These are phyloP conservation scores for Rosa hybrid DNA, from an alignment of 331 rosid genomes.

Conservation along the genomic window DNA sequence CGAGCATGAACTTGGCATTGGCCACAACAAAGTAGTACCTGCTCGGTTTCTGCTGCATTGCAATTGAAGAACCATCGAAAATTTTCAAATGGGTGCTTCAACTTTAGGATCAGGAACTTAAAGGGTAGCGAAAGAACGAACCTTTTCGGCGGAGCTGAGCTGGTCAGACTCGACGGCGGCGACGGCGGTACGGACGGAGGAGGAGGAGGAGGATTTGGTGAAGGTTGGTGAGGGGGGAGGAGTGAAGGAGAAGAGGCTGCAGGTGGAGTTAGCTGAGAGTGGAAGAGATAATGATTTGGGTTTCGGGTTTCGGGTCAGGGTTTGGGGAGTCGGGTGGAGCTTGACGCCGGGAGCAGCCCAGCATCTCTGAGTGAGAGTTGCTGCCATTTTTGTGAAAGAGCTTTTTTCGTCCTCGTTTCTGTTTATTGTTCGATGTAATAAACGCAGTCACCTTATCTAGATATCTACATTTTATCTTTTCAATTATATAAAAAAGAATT, in stretches of 20 bases:
- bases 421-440: not conserved
- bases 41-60: conserved; percentile 45
- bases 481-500: not conserved
- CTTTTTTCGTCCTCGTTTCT: not conserved
- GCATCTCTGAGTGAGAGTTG: conserved; percentile 50
- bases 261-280: conserved; percentile 19
- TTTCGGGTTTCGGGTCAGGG: conserved; percentile 32
- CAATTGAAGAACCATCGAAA: not conserved
- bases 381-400: conserved; percentile 33
- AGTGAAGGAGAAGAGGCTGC: conserved; percentile 27
- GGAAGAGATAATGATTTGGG: conserved; percentile 28
- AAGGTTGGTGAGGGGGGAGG: conserved; percentile 2
- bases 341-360: conserved; percentile 40
- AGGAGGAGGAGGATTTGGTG: conserved; percentile 18
- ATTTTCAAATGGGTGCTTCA: not conserved
- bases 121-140: conserved; percentile 2
- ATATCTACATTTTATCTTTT: conserved; percentile 12
- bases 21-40: conserved; percentile 84
- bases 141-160: conserved; percentile 60
- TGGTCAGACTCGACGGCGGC: conserved; percentile 76
- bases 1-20: conserved; percentile 96
- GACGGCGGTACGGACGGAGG: conserved; percentile 53
- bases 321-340: conserved; percentile 7
- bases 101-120: not conserved
- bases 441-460: conserved; percentile 17